Base-by-base conservation (phyloP, 2,329 filamentous ascomycete species). In the Didymella lethalis region DNA sequence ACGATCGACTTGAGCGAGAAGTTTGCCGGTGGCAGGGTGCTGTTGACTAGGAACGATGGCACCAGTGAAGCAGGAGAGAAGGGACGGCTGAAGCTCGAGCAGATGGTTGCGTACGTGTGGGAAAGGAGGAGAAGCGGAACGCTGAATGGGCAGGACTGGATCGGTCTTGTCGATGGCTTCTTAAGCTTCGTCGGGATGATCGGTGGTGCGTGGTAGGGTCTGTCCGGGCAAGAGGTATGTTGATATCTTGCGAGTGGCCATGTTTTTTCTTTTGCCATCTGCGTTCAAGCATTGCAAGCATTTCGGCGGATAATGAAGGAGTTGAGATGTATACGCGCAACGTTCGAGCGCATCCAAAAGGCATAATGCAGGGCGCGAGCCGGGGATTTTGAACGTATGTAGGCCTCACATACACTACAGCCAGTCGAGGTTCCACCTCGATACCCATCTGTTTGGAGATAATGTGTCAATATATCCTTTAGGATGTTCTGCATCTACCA, bases 1-100 rank as follows among this genome's bases (percentile, higher is more conserved):
- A 66, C 57, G 32, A 74, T 78, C 32, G 73, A 78, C 31, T 56
- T 78, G 20, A 77, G 74, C 48, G 75, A 78, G 61, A 75, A 76
- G 65, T 72, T 61, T 34, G 31, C 52, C 0, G 71, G 73, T 6
- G 75, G 75, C 0, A 64, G 60, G 31, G 75, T 78, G 4, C 62
- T 68, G 49, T 47, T 78, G 26, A 61, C 73, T 43, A 55, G 75
- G 48, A 75, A 75, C 43, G 75, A 77, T 46, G 75, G 75, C 10
- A 73, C 68, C 2, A 49, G 44, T n/a, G 66, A 69, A 32, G 72
- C 71, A 10, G 75, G 69, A 2, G 68, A 74, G 54, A 61, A 63
- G 55, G 75, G 70, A 10, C 59, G 63, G 12, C 43, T 41, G 4
- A 57, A 63, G 4, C 54, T 78, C 7, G 55, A 56, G 45, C 68